These are phyloP conservation scores for Penicillium goetzii DNA, from an alignment of 495 filamentous ascomycete species.

Conservation along the genomic window DNA sequence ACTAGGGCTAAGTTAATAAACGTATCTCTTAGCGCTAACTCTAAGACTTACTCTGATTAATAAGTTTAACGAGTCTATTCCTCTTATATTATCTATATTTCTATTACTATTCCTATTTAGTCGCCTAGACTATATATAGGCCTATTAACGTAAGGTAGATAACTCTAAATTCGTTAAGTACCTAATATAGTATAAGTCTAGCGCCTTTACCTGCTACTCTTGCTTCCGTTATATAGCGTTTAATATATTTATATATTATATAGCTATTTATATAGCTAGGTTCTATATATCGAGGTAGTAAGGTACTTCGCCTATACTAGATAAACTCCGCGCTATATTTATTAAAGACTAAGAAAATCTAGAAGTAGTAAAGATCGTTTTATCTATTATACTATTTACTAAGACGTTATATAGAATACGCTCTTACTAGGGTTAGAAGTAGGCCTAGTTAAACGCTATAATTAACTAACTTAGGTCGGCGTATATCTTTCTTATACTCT, in stretches of 20 bases:
- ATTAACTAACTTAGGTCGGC: background rate
- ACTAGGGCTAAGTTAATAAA: background rate
- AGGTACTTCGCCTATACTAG: background rate
- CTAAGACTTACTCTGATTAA: background rate
- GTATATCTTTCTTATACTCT: background rate
- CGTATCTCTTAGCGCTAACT: background rate
- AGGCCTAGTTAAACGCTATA: background rate
- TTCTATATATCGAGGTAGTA: background rate
- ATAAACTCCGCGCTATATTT: background rate
- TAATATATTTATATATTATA: slow-evolving; percentile 1
- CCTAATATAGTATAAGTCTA: background rate
- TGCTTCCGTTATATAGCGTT: background rate
- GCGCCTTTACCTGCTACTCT: background rate
- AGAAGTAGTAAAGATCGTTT: background rate
- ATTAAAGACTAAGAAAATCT: background rate
- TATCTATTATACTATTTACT: background rate
- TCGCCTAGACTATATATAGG: background rate
- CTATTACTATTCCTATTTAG: background rate
- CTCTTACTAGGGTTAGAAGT: background rate
- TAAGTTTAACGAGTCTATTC: background rate
- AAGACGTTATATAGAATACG: background rate
- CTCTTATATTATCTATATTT: background rate
- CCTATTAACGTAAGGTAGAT: background rate
- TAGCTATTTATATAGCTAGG: background rate
- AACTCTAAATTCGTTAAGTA: background rate